Conservation (phyloP, 2,329 filamentous ascomycete species). For the Fusarium buxicola region DNA sequence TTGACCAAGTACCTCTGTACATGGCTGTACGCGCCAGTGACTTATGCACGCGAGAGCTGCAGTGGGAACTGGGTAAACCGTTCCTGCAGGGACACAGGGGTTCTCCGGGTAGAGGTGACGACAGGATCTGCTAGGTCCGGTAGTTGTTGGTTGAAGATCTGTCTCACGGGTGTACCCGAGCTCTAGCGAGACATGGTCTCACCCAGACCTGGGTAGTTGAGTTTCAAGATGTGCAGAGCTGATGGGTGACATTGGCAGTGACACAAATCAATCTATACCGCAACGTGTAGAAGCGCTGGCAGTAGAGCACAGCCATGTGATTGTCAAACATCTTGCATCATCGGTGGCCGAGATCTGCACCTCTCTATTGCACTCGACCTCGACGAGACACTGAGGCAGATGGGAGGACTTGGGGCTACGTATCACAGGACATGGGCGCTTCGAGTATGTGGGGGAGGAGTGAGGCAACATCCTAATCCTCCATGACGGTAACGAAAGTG, state of each 20-base stretch:
- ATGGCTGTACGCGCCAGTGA: conserved; percentile 30
- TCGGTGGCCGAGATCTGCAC: conserved; percentile 15
- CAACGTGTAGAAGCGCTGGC: conserved; percentile 25
- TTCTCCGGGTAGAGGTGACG: conserved; percentile 14
- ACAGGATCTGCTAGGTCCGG: conserved; percentile 24
- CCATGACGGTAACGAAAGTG: conserved; percentile 7
- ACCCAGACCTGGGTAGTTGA: conserved; percentile 5
- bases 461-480: conserved; percentile 6
- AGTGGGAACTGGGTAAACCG: conserved; percentile 11
- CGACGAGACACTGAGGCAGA: conserved; percentile 1
- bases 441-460: conserved; percentile 20
- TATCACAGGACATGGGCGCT: conserved; percentile 18
- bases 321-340: conserved; percentile 30
- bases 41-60: conserved; percentile 19
- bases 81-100: conserved; percentile 30
- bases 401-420: conserved; percentile 8
- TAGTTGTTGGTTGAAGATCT: conserved; percentile 32
- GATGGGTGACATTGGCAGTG: conserved; percentile 1
- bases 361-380: not conserved
- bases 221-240: conserved; percentile 10
- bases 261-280: conserved; percentile 18
- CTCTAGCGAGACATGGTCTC: conserved; percentile 20
- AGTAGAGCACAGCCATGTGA: conserved; percentile 27
- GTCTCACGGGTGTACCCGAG: conserved; percentile 16
- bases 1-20: conserved; percentile 39